Evolutionary conservation across 208 protist genomes (phyloP).

Genomic region (Trypanosoma theileri): DNA sequence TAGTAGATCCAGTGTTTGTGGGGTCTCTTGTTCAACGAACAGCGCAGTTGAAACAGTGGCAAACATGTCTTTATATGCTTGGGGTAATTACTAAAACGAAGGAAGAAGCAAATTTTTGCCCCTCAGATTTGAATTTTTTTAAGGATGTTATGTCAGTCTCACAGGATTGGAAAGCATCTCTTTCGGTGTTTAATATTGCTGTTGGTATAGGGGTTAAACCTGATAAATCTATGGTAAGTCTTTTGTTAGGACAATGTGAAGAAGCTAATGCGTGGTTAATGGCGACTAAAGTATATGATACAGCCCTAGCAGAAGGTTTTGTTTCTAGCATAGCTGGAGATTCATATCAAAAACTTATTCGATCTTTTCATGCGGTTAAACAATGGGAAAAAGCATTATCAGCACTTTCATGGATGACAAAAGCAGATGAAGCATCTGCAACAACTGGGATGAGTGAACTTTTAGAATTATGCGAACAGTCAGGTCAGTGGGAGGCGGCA

Average conservation of each 20-base stretch:
- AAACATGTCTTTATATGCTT: slow-evolving; percentile 76
- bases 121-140: slow-evolving; percentile 60
- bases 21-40: slow-evolving; percentile 61
- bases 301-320: slow-evolving; percentile 65
- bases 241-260: slow-evolving; percentile 71
- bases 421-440: slow-evolving; percentile 71
- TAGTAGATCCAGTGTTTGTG: slow-evolving; percentile 61
- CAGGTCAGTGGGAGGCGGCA: slow-evolving; percentile 81
- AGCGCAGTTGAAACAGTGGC: slow-evolving; percentile 60
- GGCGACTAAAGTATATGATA: slow-evolving; percentile 73
- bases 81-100: slow-evolving; percentile 53
- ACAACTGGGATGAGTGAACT: slow-evolving; percentile 68
- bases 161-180: slow-evolving; percentile 58
- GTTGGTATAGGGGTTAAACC: slow-evolving; percentile 58
- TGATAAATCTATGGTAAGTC: slow-evolving; percentile 52
- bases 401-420: slow-evolving; percentile 84
- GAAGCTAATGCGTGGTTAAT: slow-evolving; percentile 62
- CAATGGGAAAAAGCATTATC: slow-evolving; percentile 86
- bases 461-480: slow-evolving; percentile 76
- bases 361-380: slow-evolving; percentile 60
- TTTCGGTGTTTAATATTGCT: slow-evolving; percentile 60
- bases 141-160: slow-evolving; percentile 58
- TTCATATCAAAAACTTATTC: slow-evolving; percentile 74
- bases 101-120: slow-evolving; percentile 63
- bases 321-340: slow-evolving; percentile 54